These are phyloP conservation scores for Cyberlindnera americana DNA, from an alignment of 805 yeast genomes.

Conservation along the genomic window DNA sequence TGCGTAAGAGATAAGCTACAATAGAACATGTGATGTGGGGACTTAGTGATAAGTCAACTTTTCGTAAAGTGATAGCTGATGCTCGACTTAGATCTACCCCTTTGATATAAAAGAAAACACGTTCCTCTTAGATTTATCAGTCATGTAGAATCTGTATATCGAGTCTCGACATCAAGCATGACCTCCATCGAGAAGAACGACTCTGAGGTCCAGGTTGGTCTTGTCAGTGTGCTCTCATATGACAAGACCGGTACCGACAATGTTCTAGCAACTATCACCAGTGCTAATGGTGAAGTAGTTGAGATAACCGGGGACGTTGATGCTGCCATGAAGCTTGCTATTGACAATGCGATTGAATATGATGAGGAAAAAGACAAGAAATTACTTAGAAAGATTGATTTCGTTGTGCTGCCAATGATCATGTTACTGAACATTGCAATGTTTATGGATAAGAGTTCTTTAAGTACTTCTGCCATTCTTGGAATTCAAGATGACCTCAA, in stretches of 20 bases:
- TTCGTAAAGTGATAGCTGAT: too few relatives aligned
- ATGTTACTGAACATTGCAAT: neutral
- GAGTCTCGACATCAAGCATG: too few relatives aligned
- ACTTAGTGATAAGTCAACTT: too few relatives aligned
- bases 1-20: too few relatives aligned
- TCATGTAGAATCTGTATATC: too few relatives aligned
- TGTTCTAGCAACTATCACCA: conserved; percentile 1
- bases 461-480: neutral
- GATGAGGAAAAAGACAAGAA: conserved; percentile 1
- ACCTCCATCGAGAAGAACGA: too few relatives aligned
- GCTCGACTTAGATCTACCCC: too few relatives aligned
- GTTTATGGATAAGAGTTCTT: conserved; percentile 2
- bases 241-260: neutral
- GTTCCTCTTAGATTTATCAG: too few relatives aligned
- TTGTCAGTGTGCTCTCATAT: neutral
- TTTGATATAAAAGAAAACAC: too few relatives aligned
- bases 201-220: neutral
- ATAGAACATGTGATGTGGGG: too few relatives aligned
- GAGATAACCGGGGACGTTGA: neutral
- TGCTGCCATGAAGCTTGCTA: neutral
- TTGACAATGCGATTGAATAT: neutral
- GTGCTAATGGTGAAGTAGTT: neutral
- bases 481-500: neutral
- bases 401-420: conserved; percentile 1
- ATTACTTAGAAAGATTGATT: conserved; percentile 1